Evolutionary conservation across 768 basidiomycete genomes (phyloP), one percentile per base, ranked within the genome.

Genomic region (Suillus decipiens): DNA sequence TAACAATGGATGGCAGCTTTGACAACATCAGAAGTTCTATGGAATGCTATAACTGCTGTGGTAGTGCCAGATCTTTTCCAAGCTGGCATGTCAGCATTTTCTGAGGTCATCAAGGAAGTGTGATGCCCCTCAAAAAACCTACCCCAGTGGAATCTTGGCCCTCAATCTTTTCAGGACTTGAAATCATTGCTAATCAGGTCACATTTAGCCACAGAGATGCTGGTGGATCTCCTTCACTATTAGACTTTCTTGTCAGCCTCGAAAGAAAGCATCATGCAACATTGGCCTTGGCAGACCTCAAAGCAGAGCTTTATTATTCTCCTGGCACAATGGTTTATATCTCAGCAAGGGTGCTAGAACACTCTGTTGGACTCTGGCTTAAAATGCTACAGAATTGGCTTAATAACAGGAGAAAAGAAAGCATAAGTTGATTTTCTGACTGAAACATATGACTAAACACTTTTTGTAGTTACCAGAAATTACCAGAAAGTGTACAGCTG

Each of bases 171-270:
- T 51, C 28, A 9, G 58, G 48, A 11, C 37, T 42, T 14, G 58
- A 60, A 34, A 33, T 63, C 5, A 63, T 63, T 50, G 24, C 57
- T 51, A 63, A 63, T 37, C 34, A 10, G 22, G 7, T 50, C 7
- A 63, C 56, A 3, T 57, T 47, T 22, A 37, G 17, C 19, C 55
- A 58, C 36, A 19, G 42, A 45, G 61, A 62, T 57, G 5, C 3
- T 8, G 17, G 37, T 37, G 41, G 31, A 14, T 54, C 61, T 22
- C 43, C 37, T 28, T 28, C 28, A 19, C 22, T 39, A 5, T 39
- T 39, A 24, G 24, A n/a, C n/a, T 19, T 43, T n/a, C 42, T n/a
- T n/a, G 42, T 43, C 10, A n/a, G 42, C n/a, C 19, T 43, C 0
- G 42, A 9, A 43, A 43, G 9, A n/a, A 43, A 43, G 3, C 42